Conservation (phyloP, 2,329 filamentous ascomycete genomes). For the Elsinoe arachidis region DNA sequence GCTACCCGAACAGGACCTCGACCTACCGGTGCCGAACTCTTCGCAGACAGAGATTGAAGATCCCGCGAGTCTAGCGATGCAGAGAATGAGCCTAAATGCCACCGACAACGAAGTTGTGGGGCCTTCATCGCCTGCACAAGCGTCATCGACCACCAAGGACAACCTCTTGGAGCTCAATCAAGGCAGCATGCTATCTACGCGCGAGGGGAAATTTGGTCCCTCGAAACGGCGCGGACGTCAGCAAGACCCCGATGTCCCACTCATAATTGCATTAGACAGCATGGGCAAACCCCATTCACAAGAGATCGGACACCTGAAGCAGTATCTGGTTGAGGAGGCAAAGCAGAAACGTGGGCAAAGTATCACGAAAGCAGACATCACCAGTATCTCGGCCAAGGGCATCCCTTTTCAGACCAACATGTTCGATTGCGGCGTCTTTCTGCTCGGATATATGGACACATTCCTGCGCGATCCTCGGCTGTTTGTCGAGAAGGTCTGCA, state of each 20-base stretch:
- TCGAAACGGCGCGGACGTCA: neutral
- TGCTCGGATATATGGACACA: conserved; percentile 74
- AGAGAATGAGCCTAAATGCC: neutral
- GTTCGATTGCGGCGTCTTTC: conserved; percentile 81
- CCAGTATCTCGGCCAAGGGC: conserved; percentile 60
- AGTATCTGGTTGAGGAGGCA: conserved; percentile 70
- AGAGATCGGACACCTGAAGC: conserved; percentile 60
- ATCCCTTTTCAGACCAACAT: conserved; percentile 77
- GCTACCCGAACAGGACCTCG: neutral
- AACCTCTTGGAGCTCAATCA: too few species aligned
- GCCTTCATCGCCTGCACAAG: neutral
- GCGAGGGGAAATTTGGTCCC: neutral
- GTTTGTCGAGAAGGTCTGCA: conserved; percentile 60
- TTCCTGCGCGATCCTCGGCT: conserved; percentile 67
- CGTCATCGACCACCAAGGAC: neutral
- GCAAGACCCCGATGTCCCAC: conserved; percentile 38
- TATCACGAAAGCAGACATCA: conserved; percentile 38
- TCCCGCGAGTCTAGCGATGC: conserved; percentile 7
- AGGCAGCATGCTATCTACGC: neutral
- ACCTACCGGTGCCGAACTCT: neutral
- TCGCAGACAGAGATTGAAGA: neutral
- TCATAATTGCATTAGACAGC: conserved; percentile 83
- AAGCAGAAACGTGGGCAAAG: conserved; percentile 49
- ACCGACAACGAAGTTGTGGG: neutral
- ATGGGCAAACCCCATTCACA: conserved; percentile 56